phyloP scores from a whole-genome alignment of 2,329 filamentous ascomycete genomes.

The Mycogone perniciosa region DNA sequence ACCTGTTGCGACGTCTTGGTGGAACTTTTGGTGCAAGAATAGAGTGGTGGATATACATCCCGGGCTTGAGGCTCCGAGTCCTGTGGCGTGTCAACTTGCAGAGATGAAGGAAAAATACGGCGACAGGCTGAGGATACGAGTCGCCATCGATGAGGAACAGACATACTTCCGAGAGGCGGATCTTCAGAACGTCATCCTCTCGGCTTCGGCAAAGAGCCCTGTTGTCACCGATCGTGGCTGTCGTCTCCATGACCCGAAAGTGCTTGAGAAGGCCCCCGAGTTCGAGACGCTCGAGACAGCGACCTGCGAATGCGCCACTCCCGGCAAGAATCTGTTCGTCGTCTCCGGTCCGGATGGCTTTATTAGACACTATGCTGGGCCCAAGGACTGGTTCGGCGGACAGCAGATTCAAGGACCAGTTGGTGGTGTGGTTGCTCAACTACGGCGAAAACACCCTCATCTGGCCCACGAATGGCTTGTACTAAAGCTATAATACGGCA shows the following conservation, averaged over 20 bases:
- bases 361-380: constrained; percentile 69
- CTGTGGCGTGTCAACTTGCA: constrained; percentile 57
- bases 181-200: constrained; percentile 33
- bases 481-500: constrained; percentile 41
- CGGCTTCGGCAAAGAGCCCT: neutral
- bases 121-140: constrained; percentile 56
- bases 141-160: constrained; percentile 77
- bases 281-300: constrained; percentile 22
- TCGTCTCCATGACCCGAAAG: constrained; percentile 25
- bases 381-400: constrained; percentile 69
- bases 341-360: constrained; percentile 92
- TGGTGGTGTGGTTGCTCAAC: constrained; percentile 57
- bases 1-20: constrained; percentile 17
- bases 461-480: constrained; percentile 43
- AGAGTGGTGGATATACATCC: constrained; percentile 15
- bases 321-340: constrained; percentile 62
- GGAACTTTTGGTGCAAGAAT: constrained; percentile 19
- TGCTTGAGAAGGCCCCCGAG: constrained; percentile 25
- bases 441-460: constrained; percentile 43
- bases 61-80: constrained; percentile 27
- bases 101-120: constrained; percentile 53
- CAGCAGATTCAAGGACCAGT: constrained; percentile 69
- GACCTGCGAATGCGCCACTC: constrained; percentile 22
- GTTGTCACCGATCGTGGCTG: constrained; percentile 15
- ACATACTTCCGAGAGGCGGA: constrained; percentile 53